Conservation (phyloP, 1,139 yeast genomes). For the Meyerozyma athensensis region DNA sequence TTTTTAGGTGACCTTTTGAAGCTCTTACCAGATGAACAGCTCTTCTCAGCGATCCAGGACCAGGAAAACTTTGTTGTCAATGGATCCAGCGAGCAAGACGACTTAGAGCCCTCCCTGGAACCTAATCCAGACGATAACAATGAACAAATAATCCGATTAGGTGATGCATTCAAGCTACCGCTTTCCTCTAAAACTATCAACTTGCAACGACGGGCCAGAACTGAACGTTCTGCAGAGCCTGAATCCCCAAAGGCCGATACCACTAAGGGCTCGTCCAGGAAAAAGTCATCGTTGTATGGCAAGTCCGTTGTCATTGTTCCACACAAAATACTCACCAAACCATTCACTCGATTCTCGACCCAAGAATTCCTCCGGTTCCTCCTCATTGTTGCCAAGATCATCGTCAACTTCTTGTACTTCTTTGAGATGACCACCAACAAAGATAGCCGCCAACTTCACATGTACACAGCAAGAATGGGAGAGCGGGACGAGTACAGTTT, state of each 20-base stretch:
- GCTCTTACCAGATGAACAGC: constrained; percentile 31
- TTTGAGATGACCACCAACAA: constrained; percentile 14
- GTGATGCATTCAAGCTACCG: constrained; percentile 35
- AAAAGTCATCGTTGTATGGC: constrained; percentile 6
- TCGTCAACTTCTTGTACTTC: constrained; percentile 33
- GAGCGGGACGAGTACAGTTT: constrained; percentile 13
- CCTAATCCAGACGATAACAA: constrained; percentile 8
- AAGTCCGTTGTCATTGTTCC: constrained; percentile 37
- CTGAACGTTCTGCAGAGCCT: neutral
- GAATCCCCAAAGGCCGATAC: constrained; percentile 1
- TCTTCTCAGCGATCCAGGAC: constrained; percentile 32
- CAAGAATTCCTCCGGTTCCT: constrained; percentile 38
- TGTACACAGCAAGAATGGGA: neutral
- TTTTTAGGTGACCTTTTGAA: constrained; percentile 26
- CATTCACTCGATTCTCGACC: constrained; percentile 34
- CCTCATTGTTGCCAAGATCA: constrained; percentile 32
- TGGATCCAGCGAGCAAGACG: constrained; percentile 8
- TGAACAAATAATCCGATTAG: constrained; percentile 33
- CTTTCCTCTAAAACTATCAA: constrained; percentile 41
- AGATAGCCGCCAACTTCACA: too few relatives aligned
- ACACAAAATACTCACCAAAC: constrained; percentile 39
- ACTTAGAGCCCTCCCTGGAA: too few relatives aligned
- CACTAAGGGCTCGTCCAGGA: constrained; percentile 3
- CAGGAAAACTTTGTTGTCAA: constrained; percentile 29
- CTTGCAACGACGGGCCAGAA: constrained; percentile 24